Evolutionary conservation across 305 asterid genomes (phyloP).

Genomic region (Fraxinus velutina): DNA sequence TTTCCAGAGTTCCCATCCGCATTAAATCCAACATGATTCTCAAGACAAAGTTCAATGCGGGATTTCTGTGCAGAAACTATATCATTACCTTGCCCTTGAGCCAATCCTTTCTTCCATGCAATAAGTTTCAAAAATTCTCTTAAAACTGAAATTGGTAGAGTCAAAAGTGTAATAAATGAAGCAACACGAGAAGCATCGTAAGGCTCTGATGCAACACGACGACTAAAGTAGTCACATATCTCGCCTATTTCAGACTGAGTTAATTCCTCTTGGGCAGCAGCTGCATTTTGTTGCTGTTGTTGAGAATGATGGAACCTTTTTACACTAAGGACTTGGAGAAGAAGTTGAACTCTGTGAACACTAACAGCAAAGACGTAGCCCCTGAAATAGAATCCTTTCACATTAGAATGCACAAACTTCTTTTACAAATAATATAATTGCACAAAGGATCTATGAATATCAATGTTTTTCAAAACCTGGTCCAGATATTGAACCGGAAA

Average conservation of each 20-base stretch:
- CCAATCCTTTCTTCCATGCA: slow-evolving; percentile 95
- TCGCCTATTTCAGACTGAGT: slow-evolving; percentile 87
- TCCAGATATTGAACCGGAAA: neutral
- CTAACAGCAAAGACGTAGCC: slow-evolving; percentile 98
- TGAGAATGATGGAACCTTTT: slow-evolving; percentile 89
- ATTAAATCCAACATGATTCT: slow-evolving; percentile 75
- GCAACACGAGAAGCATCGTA: slow-evolving; percentile 98
- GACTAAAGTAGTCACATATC: slow-evolving; percentile 94
- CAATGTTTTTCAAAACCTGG: neutral
- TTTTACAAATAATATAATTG: neutral
- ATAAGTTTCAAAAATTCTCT: slow-evolving; percentile 91
- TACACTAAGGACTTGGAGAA: slow-evolving; percentile 95
- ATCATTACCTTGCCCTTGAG: slow-evolving; percentile 76
- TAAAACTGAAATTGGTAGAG: slow-evolving; percentile 85
- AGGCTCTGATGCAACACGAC: slow-evolving; percentile 99
- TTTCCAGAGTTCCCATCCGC: slow-evolving; percentile 51
- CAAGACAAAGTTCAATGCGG: slow-evolving; percentile 89
- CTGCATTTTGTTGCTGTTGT: slow-evolving; percentile 82
- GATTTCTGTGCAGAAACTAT: slow-evolving; percentile 82
- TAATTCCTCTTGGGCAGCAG: slow-evolving; percentile 77
- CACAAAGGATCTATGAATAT: neutral
- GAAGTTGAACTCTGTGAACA: slow-evolving; percentile 98
- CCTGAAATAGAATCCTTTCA: slow-evolving; percentile 42
- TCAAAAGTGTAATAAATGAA: slow-evolving; percentile 88
- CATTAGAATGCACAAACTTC: slow-evolving; percentile 21